Evolutionary conservation across 352 stramenopile species (phyloP).

Genomic region (Stramenopiles sp.): DNA sequence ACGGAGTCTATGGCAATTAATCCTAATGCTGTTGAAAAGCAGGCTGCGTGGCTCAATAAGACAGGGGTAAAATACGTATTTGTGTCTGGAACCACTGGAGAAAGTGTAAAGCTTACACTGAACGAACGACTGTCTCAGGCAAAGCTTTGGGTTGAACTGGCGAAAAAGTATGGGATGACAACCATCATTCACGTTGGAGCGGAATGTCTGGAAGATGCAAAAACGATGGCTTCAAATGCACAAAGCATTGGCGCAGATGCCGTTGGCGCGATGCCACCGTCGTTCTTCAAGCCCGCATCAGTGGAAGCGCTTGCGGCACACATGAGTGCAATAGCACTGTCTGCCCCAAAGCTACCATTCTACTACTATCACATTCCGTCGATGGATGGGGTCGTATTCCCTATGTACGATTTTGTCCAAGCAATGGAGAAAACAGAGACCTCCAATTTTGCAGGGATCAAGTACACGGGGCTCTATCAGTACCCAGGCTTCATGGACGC

Average conservation of each 20-base stretch:
- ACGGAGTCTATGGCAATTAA: too few species aligned
- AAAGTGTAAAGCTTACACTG: constrained; percentile 13
- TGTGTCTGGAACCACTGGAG: constrained; percentile 14
- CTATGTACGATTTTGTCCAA: background rate
- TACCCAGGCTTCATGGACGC: too few species aligned
- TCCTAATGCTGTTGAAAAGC: too few species aligned
- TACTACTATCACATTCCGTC: constrained; percentile 17
- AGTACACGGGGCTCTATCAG: too few species aligned
- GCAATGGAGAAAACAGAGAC: background rate
- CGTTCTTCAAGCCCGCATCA: background rate
- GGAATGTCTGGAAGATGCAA: background rate
- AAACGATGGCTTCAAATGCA: constrained; percentile 9
- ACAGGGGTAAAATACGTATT: constrained; percentile 8
- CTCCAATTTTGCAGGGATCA: constrained; percentile 14
- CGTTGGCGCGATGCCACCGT: background rate
- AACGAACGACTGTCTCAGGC: constrained; percentile 12
- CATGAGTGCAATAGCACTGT: background rate
- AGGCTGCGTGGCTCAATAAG: background rate
- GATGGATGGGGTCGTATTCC: background rate
- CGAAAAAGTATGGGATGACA: background rate
- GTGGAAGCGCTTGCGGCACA: background rate
- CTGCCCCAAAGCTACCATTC: background rate
- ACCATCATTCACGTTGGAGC: constrained; percentile 14
- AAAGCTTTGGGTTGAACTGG: background rate
- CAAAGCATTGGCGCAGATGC: background rate